Percentiles rank a stretch among this genome's conserved stretches.
These are phyloP conservation scores for Neoarthrinium moseri DNA, from an alignment of 2,329 filamentous ascomycete species.

Conservation along the genomic window DNA sequence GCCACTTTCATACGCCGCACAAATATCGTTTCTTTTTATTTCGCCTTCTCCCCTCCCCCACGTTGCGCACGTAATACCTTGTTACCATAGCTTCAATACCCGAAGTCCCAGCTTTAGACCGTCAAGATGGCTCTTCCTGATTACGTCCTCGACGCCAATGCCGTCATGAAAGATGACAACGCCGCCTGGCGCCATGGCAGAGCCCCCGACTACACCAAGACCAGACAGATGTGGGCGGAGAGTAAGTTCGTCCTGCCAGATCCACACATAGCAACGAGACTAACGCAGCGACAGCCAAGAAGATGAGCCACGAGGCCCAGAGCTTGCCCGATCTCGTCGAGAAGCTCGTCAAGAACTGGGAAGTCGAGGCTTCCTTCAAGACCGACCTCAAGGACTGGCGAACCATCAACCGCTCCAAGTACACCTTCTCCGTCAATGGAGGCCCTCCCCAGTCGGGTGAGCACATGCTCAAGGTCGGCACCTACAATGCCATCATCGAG, in stretches of 20 bases:
- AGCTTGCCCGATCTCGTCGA: conserved; percentile 61
- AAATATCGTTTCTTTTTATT: no score
- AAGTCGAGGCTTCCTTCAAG: conserved; percentile 70
- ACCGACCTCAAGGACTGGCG: conserved; percentile 61
- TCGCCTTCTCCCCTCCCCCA: no score
- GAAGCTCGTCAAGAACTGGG: conserved; percentile 73
- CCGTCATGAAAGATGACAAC: conserved; percentile 38
- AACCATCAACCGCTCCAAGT: conserved; percentile 58
- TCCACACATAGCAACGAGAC: not conserved
- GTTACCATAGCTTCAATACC: not conserved
- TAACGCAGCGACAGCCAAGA: conserved; percentile 47
- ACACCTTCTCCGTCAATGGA: conserved; percentile 65
- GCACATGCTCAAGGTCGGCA: conserved; percentile 66
- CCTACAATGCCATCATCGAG: conserved; percentile 67
- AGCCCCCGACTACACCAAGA: conserved; percentile 64
- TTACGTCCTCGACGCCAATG: conserved; percentile 19
- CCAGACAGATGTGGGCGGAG: conserved; percentile 55
- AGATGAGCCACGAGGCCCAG: conserved; percentile 50
- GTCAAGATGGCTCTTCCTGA: conserved; percentile 12
- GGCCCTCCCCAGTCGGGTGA: conserved; percentile 54
- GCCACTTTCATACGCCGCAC: not conserved
- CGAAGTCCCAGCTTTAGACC: not conserved
- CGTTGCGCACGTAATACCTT: no score
- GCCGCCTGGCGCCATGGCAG: conserved; percentile 60
- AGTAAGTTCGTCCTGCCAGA: conserved; percentile 41